Percentiles rank a stretch among this genome's conserved stretches.
Evolutionary conservation across 495 filamentous ascomycete genomes (phyloP).

Genomic region (Lasiosphaeris hirsuta): DNA sequence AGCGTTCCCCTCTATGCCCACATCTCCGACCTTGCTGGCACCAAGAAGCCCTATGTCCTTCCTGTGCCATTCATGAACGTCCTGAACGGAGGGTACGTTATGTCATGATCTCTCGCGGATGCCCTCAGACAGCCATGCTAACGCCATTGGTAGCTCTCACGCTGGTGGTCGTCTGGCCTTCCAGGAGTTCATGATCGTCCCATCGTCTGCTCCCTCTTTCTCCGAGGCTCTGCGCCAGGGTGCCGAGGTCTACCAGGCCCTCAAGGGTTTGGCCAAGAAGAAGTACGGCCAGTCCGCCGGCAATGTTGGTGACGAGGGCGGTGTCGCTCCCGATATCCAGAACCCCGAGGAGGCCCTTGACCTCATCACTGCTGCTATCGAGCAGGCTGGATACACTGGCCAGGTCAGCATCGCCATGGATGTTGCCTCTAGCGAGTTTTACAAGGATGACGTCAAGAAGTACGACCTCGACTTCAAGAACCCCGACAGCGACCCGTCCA

Average conservation of each 20-base stretch:
- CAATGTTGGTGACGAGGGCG: slow-evolving; percentile 99
- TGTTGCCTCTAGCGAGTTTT: slow-evolving; percentile 98
- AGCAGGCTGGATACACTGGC: slow-evolving; percentile 91
- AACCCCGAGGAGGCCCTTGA: slow-evolving; percentile 94
- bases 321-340: slow-evolving; percentile 99
- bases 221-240: slow-evolving; percentile 94
- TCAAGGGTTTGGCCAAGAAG: slow-evolving; percentile 98
- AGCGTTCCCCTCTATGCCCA: slow-evolving; percentile 95
- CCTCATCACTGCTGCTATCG: slow-evolving; percentile 92
- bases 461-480: slow-evolving; percentile 99
- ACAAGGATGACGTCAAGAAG: slow-evolving; percentile 95
- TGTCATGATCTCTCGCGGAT: background rate
- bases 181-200: slow-evolving; percentile 99
- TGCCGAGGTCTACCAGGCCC: slow-evolving; percentile 94
- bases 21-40: slow-evolving; percentile 96
- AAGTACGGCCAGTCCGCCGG: slow-evolving; percentile 98
- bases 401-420: slow-evolving; percentile 98
- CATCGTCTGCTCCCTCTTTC: slow-evolving; percentile 78
- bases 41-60: slow-evolving; percentile 99
- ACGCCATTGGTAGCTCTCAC: slow-evolving; percentile 63
- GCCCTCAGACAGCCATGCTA: slow-evolving; percentile 15
- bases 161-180: slow-evolving; percentile 98
- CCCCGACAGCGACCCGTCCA: slow-evolving; percentile 82
- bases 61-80: slow-evolving; percentile 99
- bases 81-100: slow-evolving; percentile 81